Base-by-base conservation (phyloP, 2,329 filamentous ascomycete species). In the Microcyclospora tardicrescens region DNA sequence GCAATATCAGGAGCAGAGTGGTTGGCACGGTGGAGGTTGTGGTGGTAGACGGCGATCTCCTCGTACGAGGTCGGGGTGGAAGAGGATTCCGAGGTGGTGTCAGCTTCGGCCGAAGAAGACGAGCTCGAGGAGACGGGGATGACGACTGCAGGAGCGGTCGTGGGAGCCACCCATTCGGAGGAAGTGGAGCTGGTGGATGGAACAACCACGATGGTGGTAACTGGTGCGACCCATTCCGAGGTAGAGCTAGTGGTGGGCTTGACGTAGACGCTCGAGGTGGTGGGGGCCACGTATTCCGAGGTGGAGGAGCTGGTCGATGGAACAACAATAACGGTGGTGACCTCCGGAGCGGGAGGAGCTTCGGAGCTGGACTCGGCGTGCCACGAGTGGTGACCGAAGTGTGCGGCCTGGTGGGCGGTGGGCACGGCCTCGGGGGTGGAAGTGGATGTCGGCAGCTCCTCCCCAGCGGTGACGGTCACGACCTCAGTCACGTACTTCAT, bases 11-110 rank as follows among this genome's bases (percentile, higher is more conserved):
- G 55, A 28, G 76, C 77, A 13, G 79, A 80, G 72, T 95, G 85
- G 67, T 91, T 93, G 55, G 69, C 60, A 46, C 91, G 87, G 65
- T 91, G 84, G 38, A 80, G 54, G 66, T 95, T 95, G 78, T 96
- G 91, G 58, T 84, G 75, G 52, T 78, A 68, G 36, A 89, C 52
- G 36, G 71, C 69, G 11, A 62, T 56, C 40, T 58, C 58, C 38
- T 60, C 47, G 46, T 62, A 61, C 16, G 36, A 32, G 19, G 42
- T 42, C 10, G 46, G 44, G 33, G 47, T 44, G 10, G 42, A 35
- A 24, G 28, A 35, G 16, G 43, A 40, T 27, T 36, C 37, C 19
- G 41, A 34, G 10, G 40, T 35, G 12, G 39, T 24, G 5, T 46
- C 33, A 14, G 38, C 35, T 24, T 24, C 19, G 19, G 19, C 19